Conservation (phyloP, 176 grass and related monocot genomes). For the Neostapfia colusana region DNA sequence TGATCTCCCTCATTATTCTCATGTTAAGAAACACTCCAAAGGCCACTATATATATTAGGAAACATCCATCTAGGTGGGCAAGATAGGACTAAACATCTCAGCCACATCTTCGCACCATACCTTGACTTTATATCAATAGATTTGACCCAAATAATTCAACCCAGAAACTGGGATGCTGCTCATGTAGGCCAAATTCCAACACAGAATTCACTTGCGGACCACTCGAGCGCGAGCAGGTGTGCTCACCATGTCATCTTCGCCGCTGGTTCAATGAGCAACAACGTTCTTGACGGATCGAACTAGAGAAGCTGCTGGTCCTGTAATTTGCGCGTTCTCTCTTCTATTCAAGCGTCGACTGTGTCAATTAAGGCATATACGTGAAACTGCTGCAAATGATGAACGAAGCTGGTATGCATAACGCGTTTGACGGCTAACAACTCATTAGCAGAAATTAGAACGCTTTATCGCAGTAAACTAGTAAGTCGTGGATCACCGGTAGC, state of each 20-base stretch:
- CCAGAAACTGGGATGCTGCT: too few species aligned
- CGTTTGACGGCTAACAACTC: background rate
- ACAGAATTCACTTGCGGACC: too few species aligned
- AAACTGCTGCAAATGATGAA: background rate
- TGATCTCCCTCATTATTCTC: too few species aligned
- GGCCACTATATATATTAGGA: too few species aligned
- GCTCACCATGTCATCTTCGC: background rate
- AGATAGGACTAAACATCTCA: too few species aligned
- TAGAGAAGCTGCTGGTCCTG: background rate
- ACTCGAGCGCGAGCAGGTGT: background rate
- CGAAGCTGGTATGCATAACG: slow-evolving; percentile 4
- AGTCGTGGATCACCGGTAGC: background rate
- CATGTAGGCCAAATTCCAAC: too few species aligned
- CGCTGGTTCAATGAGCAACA: background rate
- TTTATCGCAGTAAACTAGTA: background rate
- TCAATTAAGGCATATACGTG: background rate
- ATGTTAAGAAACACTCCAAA: too few species aligned
- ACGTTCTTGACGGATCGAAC: slow-evolving; percentile 16
- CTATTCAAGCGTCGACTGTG: background rate
- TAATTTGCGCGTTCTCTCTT: background rate
- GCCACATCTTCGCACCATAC: too few species aligned
- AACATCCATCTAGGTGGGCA: too few species aligned
- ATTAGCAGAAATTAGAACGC: background rate
- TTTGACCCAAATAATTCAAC: too few species aligned
- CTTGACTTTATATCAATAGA: too few species aligned